Evolutionary conservation across 2,329 filamentous ascomycete species (phyloP).

Genomic region (Hirsutella rhossiliensis): DNA sequence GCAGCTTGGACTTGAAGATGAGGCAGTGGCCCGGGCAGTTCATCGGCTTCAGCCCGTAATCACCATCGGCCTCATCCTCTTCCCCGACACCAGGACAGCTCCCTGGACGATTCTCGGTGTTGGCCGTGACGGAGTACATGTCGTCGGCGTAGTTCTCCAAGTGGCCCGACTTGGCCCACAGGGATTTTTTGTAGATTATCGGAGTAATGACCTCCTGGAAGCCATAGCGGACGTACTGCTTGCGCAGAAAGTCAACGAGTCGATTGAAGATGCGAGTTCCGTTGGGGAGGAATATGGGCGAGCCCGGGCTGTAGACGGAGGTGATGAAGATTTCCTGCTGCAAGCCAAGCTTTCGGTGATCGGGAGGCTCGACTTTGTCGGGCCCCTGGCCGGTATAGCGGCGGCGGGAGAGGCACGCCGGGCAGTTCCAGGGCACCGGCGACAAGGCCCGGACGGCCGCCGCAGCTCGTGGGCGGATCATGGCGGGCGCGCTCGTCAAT

Average conservation of each 20-base stretch:
- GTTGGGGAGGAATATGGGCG: constrained; percentile 72
- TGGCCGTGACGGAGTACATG: constrained; percentile 72
- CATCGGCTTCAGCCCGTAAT: constrained; percentile 84
- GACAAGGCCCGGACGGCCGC: constrained; percentile 7
- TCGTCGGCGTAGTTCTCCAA: constrained; percentile 85
- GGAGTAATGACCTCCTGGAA: constrained; percentile 84
- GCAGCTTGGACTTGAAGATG: constrained; percentile 61
- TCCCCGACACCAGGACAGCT: constrained; percentile 20
- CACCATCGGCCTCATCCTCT: constrained; percentile 48
- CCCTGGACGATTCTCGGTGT: constrained; percentile 14
- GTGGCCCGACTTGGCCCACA: constrained; percentile 80
- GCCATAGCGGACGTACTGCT: constrained; percentile 74
- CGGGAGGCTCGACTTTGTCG: constrained; percentile 25
- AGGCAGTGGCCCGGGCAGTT: constrained; percentile 86
- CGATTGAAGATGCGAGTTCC: constrained; percentile 77
- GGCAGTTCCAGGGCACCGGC: constrained; percentile 18
- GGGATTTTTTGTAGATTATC: constrained; percentile 77
- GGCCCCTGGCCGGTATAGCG: constrained; percentile 13
- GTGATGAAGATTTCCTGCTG: constrained; percentile 70
- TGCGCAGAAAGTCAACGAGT: constrained; percentile 67
- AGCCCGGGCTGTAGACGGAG: constrained; percentile 71
- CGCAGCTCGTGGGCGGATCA: constrained; percentile 17
- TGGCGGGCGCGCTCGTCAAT: constrained; percentile 7
- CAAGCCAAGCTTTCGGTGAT: constrained; percentile 48
- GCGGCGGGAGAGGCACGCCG: constrained; percentile 16